These are phyloP conservation scores for Ophiostoma quercus DNA, from an alignment of 2,329 filamentous ascomycete species.

Conservation along the genomic window DNA sequence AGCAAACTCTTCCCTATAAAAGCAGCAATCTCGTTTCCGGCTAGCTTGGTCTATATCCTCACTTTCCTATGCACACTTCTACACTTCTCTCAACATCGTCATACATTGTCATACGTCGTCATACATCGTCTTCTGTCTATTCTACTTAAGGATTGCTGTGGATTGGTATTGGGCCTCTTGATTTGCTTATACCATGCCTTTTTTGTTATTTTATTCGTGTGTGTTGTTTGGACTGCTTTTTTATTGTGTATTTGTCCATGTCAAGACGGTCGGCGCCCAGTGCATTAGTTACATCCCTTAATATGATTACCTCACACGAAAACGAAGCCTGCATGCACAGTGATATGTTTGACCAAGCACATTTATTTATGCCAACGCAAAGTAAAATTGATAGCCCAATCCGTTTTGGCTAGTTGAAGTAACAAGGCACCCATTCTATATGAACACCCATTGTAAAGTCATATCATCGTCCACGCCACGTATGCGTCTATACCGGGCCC, in stretches of 20 bases:
- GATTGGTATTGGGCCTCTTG: not conserved
- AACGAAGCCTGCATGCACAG: not conserved
- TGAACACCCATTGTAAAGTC: not conserved
- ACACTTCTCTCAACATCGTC: not conserved
- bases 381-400: not conserved
- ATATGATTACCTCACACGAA: not conserved
- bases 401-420: not conserved
- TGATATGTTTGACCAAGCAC: not conserved
- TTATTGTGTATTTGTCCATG: not conserved
- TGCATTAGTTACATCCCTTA: not conserved
- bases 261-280: slow-evolving; percentile 4
- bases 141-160: not conserved
- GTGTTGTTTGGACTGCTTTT: not conserved
- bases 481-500: slow-evolving; percentile 46
- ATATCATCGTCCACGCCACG: not conserved
- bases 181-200: not conserved
- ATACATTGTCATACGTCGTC: no score
- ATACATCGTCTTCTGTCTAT: no score
- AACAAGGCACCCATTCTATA: not conserved
- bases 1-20: not conserved
- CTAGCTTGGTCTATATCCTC: not conserved
- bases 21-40: not conserved
- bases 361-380: not conserved
- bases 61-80: not conserved
- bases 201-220: not conserved